Evolutionary conservation across 1,284 basidiomycete species (phyloP).

Genomic region (Melampsora abietis-canadensis): DNA sequence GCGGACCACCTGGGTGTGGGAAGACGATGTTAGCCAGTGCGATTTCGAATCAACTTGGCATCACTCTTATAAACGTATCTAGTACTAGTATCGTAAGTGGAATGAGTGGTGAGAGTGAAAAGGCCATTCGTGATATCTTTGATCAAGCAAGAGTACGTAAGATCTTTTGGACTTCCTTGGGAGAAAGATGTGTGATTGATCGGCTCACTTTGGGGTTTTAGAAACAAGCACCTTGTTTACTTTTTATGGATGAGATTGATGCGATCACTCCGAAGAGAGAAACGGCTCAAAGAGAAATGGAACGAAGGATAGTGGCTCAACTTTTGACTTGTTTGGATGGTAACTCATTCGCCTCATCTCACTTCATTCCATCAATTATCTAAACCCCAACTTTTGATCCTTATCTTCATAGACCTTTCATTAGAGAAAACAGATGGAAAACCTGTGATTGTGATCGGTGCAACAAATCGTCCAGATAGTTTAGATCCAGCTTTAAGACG

Average conservation of each 20-base stretch:
- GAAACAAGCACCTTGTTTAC: conserved; percentile 79
- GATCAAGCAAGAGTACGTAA: conserved; percentile 79
- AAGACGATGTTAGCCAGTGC: conserved; percentile 89
- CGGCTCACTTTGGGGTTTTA: conserved; percentile 50
- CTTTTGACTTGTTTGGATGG: conserved; percentile 97
- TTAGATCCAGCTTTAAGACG: conserved; percentile 86
- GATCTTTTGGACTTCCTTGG: too few species aligned
- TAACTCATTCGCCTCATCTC: conserved; percentile 53
- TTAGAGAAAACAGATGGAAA: conserved; percentile 87
- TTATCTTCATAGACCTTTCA: conserved; percentile 65
- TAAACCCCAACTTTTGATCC: conserved; percentile 10
- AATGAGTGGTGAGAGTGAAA: conserved; percentile 96
- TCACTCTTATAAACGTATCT: conserved; percentile 89
- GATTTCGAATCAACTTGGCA: conserved; percentile 83
- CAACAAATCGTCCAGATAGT: conserved; percentile 91
- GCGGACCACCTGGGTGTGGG: conserved; percentile 94
- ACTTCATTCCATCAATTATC: neutral
- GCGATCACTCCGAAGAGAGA: conserved; percentile 96
- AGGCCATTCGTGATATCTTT: conserved; percentile 89
- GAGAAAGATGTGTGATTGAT: neutral
- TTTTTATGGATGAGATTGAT: conserved; percentile 97
- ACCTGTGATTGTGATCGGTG: conserved; percentile 90
- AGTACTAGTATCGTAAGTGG: conserved; percentile 93
- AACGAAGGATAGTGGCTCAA: conserved; percentile 91
- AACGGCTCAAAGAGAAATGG: conserved; percentile 96